These are phyloP conservation scores for Nakaseomyces bracarensis DNA, from an alignment of 1,139 yeast species.

Conservation along the genomic window DNA sequence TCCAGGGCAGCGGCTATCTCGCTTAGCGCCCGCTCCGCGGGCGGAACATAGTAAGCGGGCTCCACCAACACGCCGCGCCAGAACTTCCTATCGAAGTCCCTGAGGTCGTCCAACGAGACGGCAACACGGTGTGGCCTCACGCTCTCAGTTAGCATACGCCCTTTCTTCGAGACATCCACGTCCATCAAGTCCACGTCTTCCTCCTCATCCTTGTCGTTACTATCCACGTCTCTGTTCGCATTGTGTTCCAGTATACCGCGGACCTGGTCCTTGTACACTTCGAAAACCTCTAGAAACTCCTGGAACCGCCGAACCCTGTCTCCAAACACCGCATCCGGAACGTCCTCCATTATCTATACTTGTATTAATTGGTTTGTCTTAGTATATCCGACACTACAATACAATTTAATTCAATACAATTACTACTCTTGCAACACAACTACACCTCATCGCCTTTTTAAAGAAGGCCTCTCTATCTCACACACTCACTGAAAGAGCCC, in stretches of 20 bases:
- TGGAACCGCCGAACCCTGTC: slow-evolving; percentile 85
- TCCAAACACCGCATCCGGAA: slow-evolving; percentile 43
- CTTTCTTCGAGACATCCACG: slow-evolving; percentile 8
- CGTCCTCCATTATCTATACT: slow-evolving; percentile 5
- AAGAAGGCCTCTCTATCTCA: too few relatives aligned
- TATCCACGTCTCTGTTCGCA: too few relatives aligned
- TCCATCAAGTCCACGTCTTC: slow-evolving; percentile 9
- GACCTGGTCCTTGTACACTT: slow-evolving; percentile 62
- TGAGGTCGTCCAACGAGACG: slow-evolving; percentile 76
- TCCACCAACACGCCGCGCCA: slow-evolving; percentile 69
- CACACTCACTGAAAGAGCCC: too few relatives aligned
- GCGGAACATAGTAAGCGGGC: slow-evolving; percentile 85
- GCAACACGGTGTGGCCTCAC: slow-evolving; percentile 52
- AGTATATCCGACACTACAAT: too few relatives aligned
- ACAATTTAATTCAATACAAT: not conserved
- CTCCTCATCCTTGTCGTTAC: slow-evolving; percentile 8
- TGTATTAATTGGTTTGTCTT: too few relatives aligned
- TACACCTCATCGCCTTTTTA: too few relatives aligned
- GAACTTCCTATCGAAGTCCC: slow-evolving; percentile 72
- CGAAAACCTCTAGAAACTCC: slow-evolving; percentile 66
- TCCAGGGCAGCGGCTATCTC: too few relatives aligned
- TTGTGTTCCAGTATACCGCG: slow-evolving; percentile 37
- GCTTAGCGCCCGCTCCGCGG: slow-evolving; percentile 78
- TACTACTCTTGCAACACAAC: too few relatives aligned
- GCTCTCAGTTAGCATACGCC: too few relatives aligned